Evolutionary conservation across 495 filamentous ascomycete species (phyloP), one percentile per base, ranked within the genome.

Genomic region (Friedmanniomyces simplex): DNA sequence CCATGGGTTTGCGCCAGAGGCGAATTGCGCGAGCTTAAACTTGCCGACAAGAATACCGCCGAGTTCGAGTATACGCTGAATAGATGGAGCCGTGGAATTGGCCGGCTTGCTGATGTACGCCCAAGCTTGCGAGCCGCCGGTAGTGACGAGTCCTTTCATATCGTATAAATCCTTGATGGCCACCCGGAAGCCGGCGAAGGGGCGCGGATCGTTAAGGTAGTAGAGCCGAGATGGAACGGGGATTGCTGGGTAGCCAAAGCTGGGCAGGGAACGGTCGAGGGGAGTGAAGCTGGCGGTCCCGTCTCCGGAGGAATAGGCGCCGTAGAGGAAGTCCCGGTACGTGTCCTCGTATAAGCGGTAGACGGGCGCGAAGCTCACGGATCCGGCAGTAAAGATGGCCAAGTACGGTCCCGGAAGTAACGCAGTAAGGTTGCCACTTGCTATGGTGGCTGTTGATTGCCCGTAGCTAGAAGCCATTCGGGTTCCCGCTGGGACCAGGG

Each of bases 151-250:
- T 16, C 66, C 66, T 41, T 66, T 66, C 18, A 68, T 42, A 53
- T 64, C 61, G 42, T 57, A 66, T 4, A 64, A 46, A 45, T 66
- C 66, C 41, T 68, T 68, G 55, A 68, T 60, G 4, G 41, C 66
- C 6, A 68, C 64, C 11, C 66, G 25, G 42, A 55, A 47, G n/a
- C 66, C 66, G 13, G 61, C 61, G 4, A 68, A 36, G 0, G 66
- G 66, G n/a, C 65, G 50, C 21, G 49, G 37, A 49, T 67, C 65
- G 12, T 47, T 55, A 43, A 32, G 54, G 21, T 14, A 61, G 54
- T 68, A 68, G 34, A 68, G 49, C 0, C 66, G 58, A 1, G 63
- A 66, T 25, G 66, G 66, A 1, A 68, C 65, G 50, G 65, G 63
- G 41, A 67, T 66, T 48, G 59, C 39, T 1, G 57, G 51, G 36